phyloP scores from a whole-genome alignment of 2,329 filamentous ascomycete genomes.

The Neospermospora avenae region DNA sequence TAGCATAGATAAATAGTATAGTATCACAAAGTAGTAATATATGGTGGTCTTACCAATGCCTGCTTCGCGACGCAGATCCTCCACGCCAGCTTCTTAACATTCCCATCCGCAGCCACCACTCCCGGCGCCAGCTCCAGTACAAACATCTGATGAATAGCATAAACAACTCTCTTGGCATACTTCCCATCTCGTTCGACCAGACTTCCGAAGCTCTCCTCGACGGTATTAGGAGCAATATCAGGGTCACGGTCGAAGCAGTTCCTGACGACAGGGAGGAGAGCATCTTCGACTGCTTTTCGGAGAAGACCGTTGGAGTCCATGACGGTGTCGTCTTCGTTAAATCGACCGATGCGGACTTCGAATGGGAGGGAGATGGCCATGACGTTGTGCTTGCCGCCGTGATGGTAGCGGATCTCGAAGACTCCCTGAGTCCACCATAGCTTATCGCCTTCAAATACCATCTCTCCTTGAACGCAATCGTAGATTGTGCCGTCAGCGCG shows the following conservation, averaged over 20 bases:
- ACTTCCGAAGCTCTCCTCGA: conserved; percentile 79
- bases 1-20: conserved; percentile 1
- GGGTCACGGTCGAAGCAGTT: conserved; percentile 93
- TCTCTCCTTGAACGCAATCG: conserved; percentile 71
- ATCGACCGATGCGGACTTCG: conserved; percentile 78
- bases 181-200: conserved; percentile 84
- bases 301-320: conserved; percentile 56
- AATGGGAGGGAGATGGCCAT: conserved; percentile 94
- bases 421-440: conserved; percentile 96
- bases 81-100: conserved; percentile 87
- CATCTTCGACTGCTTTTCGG: conserved; percentile 68
- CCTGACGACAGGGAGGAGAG: conserved; percentile 76
- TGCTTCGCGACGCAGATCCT: conserved; percentile 94
- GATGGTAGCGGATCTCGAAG: conserved; percentile 96
- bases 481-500: conserved; percentile 47
- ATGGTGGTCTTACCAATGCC: conserved; percentile 62
- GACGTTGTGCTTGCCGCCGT: conserved; percentile 86
- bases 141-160: conserved; percentile 94
- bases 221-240: conserved; percentile 78
- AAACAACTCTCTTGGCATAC: conserved; percentile 86
- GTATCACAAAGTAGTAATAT: conserved; percentile 2
- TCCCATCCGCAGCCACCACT: conserved; percentile 89
- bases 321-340: conserved; percentile 64
- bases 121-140: conserved; percentile 92
- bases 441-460: conserved; percentile 87